Evolutionary conservation across 805 yeast species (phyloP), one percentile per base, ranked within the genome.

Genomic region (Saccharomycopsis babjevae): DNA sequence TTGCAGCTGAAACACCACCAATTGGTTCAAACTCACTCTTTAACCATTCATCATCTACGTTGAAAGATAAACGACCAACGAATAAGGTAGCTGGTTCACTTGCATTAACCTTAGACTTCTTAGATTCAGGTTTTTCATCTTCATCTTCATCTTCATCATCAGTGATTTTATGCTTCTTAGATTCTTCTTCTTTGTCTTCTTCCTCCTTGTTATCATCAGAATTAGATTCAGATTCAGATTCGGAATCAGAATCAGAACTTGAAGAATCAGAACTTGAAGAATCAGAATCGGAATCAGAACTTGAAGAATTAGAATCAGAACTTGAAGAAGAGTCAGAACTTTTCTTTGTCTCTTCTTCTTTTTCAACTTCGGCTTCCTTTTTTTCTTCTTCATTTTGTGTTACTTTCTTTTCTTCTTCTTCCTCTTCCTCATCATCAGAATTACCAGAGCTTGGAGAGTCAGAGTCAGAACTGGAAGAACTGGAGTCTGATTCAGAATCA

Each of bases 31-130:
- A 94, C 78, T 89, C 97, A 64, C 85, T 78, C 76, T 80, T 80
- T 74, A 94, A 84, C 96, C 97, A 89, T 63, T 86, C 96, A 73
- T 92, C 97, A 71, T 94, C 99, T 70, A 94, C 83, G 75, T 85
- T 88, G 98, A 98, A 94, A 22, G 98, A 91, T 71, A 94, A 83
- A 79, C 98, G 86, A 70, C 99, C 99, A 66, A 92, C 98, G 70
- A 94, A 94, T 67, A 94, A 75, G 64, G 98, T 93, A 63, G 93
- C 88, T 68, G 91, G 86, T 76, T 86, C 96, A 67, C 75, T 78
- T 28, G 70, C 54, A 20, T 57, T 54, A 56, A 58, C 36, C 77
- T 79, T 81, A 66, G 76, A 76, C 73, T 82, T 83, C 79, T 86
- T 87, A 62, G 77, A 66, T 59, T 76, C 74, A 46, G 78, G 70